phyloP scores from a whole-genome alignment of 179 eudicot species.

The Gypsophila paniculata region DNA sequence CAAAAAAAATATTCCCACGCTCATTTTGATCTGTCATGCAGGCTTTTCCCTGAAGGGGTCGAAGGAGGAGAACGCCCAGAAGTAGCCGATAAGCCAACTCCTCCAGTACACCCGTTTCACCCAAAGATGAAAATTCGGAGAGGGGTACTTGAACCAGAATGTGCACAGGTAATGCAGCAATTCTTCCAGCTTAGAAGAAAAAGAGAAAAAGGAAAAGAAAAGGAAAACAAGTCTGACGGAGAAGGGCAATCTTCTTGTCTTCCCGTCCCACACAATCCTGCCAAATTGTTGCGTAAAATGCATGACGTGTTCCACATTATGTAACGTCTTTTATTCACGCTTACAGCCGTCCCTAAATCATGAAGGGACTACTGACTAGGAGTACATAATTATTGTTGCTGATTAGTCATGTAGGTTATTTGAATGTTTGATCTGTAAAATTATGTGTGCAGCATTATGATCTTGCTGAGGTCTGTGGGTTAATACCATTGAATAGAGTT shows the following conservation, averaged over 20 bases:
- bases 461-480: too few relatives aligned
- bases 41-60: constrained; percentile 59
- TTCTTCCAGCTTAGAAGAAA: constrained; percentile 76
- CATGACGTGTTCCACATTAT: constrained; percentile 42
- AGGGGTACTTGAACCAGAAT: constrained; percentile 64
- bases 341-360: neutral
- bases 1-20: neutral
- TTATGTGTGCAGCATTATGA: too few relatives aligned
- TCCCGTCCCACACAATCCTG: constrained; percentile 48
- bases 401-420: constrained; percentile 55
- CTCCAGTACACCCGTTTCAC: constrained; percentile 91
- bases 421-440: constrained; percentile 57
- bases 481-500: too few relatives aligned
- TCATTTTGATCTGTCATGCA: constrained; percentile 25
- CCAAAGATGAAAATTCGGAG: constrained; percentile 69
- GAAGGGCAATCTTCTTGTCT: constrained; percentile 45
- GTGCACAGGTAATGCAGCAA: constrained; percentile 79
- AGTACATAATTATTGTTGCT: constrained; percentile 7
- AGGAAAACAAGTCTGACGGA: constrained; percentile 38
- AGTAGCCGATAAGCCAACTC: constrained; percentile 51
- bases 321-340: neutral
- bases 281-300: constrained; percentile 60
- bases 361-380: neutral
- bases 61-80: constrained; percentile 45
- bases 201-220: constrained; percentile 29